These are phyloP conservation scores for Amanita muscaria DNA, from an alignment of 768 basidiomycete species.

Conservation along the genomic window DNA sequence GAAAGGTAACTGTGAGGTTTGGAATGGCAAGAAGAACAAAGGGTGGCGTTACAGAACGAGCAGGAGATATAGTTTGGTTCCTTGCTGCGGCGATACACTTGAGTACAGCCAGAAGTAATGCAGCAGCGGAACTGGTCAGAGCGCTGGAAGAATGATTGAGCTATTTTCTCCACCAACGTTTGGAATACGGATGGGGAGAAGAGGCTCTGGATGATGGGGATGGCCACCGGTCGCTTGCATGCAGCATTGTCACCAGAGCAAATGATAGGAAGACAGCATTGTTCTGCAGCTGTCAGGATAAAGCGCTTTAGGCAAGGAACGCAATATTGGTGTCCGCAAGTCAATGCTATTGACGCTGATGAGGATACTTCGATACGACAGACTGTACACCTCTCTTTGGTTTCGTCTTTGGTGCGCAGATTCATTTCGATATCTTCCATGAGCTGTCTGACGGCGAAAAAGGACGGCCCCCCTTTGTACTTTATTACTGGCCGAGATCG, in stretches of 20 bases:
- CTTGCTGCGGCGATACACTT: constrained; percentile 43
- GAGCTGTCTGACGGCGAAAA: not conserved
- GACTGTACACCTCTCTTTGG: constrained; percentile 35
- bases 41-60: constrained; percentile 40
- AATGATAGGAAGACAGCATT: constrained; percentile 45
- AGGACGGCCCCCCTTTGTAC: not conserved
- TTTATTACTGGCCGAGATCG: not conserved
- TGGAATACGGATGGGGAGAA: constrained; percentile 42
- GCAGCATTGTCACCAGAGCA: constrained; percentile 55
- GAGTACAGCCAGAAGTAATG: constrained; percentile 63
- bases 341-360: constrained; percentile 35
- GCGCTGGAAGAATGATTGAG: constrained; percentile 43
- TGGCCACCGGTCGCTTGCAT: constrained; percentile 46
- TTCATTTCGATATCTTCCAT: not conserved
- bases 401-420: not conserved
- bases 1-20: too few relatives aligned
- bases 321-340: constrained; percentile 45
- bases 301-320: constrained; percentile 39
- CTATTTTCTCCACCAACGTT: constrained; percentile 44
- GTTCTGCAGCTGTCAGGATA: constrained; percentile 31
- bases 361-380: constrained; percentile 38
- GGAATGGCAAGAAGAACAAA: constrained; percentile 44
- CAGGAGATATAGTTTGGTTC: constrained; percentile 27
- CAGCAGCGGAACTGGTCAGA: constrained; percentile 55
- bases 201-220: constrained; percentile 42